Percentiles rank a stretch among this genome's conserved stretches.
Evolutionary conservation across 495 filamentous ascomycete species (phyloP).

Genomic region (Paragyromitra xinjiangensis): DNA sequence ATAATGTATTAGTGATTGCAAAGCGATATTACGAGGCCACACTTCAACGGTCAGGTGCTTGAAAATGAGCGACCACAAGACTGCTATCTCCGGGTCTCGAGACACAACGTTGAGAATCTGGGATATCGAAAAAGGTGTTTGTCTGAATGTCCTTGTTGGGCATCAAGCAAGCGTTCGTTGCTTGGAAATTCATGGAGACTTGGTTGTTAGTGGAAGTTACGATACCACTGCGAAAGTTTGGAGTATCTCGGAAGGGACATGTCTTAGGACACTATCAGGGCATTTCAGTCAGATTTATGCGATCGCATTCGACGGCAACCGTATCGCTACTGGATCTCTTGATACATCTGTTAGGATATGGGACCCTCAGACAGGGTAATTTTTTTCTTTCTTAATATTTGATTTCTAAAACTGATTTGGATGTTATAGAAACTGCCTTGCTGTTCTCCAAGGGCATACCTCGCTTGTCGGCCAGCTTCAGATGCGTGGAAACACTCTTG

Average conservation of each 20-base stretch:
- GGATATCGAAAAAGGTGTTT: constrained; percentile 87
- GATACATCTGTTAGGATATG: constrained; percentile 97
- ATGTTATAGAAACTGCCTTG: constrained; percentile 73
- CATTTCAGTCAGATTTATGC: constrained; percentile 99
- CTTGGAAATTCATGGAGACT: constrained; percentile 92
- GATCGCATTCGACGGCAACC: constrained; percentile 91
- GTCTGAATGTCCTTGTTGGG: constrained; percentile 89
- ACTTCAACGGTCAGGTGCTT: constrained; percentile 96
- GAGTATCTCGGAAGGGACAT: constrained; percentile 94
- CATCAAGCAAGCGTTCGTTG: constrained; percentile 97
- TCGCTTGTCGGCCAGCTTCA: constrained; percentile 97
- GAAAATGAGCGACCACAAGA: constrained; percentile 94
- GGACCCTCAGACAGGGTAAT: constrained; percentile 89
- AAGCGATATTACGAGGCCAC: constrained; percentile 90
- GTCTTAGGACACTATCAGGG: constrained; percentile 85
- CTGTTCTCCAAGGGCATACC: constrained; percentile 96
- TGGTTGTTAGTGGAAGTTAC: constrained; percentile 95
- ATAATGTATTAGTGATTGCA: constrained; percentile 65
- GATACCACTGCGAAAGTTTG: constrained; percentile 96
- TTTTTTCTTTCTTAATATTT: constrained; percentile 27
- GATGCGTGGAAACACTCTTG: constrained; percentile 90
- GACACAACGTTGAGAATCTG: constrained; percentile 95
- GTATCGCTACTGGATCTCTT: constrained; percentile 95
- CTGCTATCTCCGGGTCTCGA: constrained; percentile 93
- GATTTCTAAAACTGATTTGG: constrained; percentile 47